phyloP scores from a whole-genome alignment of 1,139 yeast species.

The Pichia sp. region DNA sequence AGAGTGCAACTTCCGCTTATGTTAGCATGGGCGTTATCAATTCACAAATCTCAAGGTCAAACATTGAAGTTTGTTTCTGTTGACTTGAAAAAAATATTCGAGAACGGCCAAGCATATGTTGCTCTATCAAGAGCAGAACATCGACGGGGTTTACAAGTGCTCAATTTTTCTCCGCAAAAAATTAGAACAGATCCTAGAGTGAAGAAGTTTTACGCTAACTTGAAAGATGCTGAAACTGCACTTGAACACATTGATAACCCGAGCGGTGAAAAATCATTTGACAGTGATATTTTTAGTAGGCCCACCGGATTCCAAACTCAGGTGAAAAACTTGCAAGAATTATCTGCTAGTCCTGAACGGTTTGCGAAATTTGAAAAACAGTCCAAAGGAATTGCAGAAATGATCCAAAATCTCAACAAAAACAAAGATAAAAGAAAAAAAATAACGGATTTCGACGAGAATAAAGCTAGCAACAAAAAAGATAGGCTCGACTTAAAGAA shows the following conservation, averaged over 20 bases:
- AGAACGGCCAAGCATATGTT: constrained; percentile 93
- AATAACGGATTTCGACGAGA: neutral
- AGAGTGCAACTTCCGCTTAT: constrained; percentile 77
- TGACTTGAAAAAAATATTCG: constrained; percentile 73
- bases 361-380: constrained; percentile 7
- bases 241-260: neutral
- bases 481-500: neutral
- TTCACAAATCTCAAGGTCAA: constrained; percentile 96
- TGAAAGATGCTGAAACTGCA: constrained; percentile 35
- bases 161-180: constrained; percentile 56
- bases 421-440: neutral
- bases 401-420: neutral
- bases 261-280: neutral
- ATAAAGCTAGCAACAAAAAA: neutral
- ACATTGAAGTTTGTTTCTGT: constrained; percentile 79
- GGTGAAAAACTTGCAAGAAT: constrained; percentile 9
- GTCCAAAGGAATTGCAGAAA: neutral
- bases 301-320: constrained; percentile 14
- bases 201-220: constrained; percentile 47
- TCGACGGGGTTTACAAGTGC: constrained; percentile 71
- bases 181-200: constrained; percentile 64
- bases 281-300: neutral
- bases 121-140: constrained; percentile 84
- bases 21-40: constrained; percentile 92
- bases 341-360: constrained; percentile 18